Evolutionary conservation across 2,329 filamentous ascomycete species (phyloP).

Genomic region (Plectosphaerella cucumerina): DNA sequence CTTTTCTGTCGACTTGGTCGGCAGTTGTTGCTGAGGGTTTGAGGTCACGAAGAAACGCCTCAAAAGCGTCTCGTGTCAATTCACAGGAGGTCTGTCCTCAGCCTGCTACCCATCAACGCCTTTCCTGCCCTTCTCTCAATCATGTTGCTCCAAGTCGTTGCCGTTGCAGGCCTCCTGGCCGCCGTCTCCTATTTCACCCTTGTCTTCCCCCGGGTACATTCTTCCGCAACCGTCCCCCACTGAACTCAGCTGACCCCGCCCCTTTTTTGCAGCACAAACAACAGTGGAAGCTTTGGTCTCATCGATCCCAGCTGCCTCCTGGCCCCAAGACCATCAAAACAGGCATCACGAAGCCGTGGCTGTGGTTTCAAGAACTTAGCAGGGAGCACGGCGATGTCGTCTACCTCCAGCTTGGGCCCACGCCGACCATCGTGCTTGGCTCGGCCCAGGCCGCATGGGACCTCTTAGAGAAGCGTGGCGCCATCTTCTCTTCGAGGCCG

Average conservation of each 20-base stretch:
- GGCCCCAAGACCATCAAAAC: constrained; percentile 30
- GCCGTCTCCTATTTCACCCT: constrained; percentile 19
- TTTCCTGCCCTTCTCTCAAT: not conserved
- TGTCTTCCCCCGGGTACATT: constrained; percentile 20
- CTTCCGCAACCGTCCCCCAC: not conserved
- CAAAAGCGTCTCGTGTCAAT: too few relatives aligned
- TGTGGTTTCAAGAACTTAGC: constrained; percentile 35
- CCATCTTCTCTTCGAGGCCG: constrained; percentile 38
- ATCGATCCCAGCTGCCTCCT: constrained; percentile 31
- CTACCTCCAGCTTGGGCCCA: constrained; percentile 36
- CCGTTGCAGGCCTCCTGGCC: constrained; percentile 13
- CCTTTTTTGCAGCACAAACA: constrained; percentile 23
- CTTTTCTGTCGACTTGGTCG: too few relatives aligned
- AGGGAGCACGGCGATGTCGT: constrained; percentile 35
- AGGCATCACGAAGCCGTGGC: constrained; percentile 34
- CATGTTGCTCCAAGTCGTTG: constrained; percentile 8
- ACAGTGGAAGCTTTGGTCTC: constrained; percentile 32
- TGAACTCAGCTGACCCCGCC: too few relatives aligned
- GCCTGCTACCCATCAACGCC: too few relatives aligned
- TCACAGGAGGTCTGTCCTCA: too few relatives aligned
- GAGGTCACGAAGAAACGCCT: too few relatives aligned
- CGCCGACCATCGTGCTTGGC: constrained; percentile 35
- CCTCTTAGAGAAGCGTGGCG: constrained; percentile 36
- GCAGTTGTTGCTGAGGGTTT: too few relatives aligned
- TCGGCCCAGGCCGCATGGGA: constrained; percentile 38